Evolutionary conservation across 306 rosid genomes (phyloP).

Genomic region (Pterocarpus santalinus): DNA sequence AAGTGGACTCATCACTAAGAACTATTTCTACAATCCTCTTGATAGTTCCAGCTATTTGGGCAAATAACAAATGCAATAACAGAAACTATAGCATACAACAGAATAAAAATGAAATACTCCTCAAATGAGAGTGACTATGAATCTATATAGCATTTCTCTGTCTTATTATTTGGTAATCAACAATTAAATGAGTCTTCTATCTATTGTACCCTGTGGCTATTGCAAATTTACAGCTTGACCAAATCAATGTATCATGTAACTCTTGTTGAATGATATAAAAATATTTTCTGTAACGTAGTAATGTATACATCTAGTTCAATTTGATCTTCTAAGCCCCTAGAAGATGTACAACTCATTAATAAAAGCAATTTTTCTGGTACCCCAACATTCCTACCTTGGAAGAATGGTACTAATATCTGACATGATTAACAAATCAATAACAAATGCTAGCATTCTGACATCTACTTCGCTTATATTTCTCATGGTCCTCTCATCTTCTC

Average conservation of each 20-base stretch:
- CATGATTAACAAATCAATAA: slow-evolving; percentile 38
- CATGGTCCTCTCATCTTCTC: slow-evolving; percentile 90
- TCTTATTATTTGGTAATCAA: slow-evolving; percentile 33
- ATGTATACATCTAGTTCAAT: slow-evolving; percentile 31
- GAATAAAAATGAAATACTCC: slow-evolving; percentile 23
- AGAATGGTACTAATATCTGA: slow-evolving; percentile 37
- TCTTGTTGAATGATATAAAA: slow-evolving; percentile 9
- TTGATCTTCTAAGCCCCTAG: slow-evolving; percentile 42
- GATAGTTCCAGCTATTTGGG: too few species aligned
- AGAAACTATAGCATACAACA: background rate
- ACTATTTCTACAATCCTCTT: too few species aligned
- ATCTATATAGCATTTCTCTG: slow-evolving; percentile 30
- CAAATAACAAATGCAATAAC: too few species aligned
- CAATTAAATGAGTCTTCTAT: slow-evolving; percentile 33
- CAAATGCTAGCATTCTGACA: slow-evolving; percentile 38
- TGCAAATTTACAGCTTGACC: slow-evolving; percentile 39
- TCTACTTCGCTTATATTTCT: slow-evolving; percentile 37
- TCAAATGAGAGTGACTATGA: slow-evolving; percentile 37
- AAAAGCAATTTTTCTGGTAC: slow-evolving; percentile 40
- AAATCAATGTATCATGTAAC: slow-evolving; percentile 34
- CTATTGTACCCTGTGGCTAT: slow-evolving; percentile 35
- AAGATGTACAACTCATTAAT: slow-evolving; percentile 43
- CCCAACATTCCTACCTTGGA: slow-evolving; percentile 26
- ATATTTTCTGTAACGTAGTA: background rate
- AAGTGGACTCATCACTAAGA: too few species aligned